phyloP scores from a whole-genome alignment of 495 filamentous ascomycete genomes.

The Rostrohypoxylon terebratum region DNA sequence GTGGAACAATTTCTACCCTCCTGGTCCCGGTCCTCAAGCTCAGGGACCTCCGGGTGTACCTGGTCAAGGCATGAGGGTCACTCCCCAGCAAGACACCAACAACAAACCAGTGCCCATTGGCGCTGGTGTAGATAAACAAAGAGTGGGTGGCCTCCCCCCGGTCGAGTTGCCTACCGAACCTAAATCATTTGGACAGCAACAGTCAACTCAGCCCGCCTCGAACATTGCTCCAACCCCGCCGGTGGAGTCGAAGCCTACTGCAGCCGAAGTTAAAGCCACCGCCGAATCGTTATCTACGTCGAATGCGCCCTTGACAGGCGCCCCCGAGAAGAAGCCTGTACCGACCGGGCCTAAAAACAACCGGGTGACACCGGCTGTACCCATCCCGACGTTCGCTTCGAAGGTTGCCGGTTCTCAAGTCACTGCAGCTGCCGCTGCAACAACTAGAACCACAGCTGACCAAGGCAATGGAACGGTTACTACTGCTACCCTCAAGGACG shows the following conservation, averaged over 20 bases:
- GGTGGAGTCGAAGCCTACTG: conserved; percentile 74
- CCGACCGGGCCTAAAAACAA: conserved; percentile 73
- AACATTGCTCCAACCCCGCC: conserved; percentile 61
- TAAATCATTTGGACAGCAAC: conserved; percentile 54
- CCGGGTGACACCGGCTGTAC: conserved; percentile 63
- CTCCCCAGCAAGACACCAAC: conserved; percentile 52
- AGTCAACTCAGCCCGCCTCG: conserved; percentile 44
- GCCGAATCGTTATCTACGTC: conserved; percentile 53
- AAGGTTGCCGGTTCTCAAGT: conserved; percentile 48
- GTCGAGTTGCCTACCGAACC: conserved; percentile 54
- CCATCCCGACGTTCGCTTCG: conserved; percentile 75
- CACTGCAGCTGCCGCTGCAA: conserved; percentile 46
- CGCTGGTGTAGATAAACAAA: conserved; percentile 62
- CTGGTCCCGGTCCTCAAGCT: conserved; percentile 55
- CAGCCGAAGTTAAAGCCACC: conserved; percentile 65
- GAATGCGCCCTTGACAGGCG: conserved; percentile 50
- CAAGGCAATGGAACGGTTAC: conserved; percentile 49
- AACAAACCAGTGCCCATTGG: conserved; percentile 68
- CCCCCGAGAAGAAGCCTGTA: conserved; percentile 57
- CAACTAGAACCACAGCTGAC: conserved; percentile 53
- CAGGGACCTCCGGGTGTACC: conserved; percentile 52
- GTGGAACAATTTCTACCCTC: conserved; percentile 62
- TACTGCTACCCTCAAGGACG: conserved; percentile 67
- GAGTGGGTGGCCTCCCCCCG: conserved; percentile 51
- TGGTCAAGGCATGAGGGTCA: conserved; percentile 52